Base-by-base conservation (phyloP, 2,329 filamentous ascomycete species). In the Colletotrichum sp. region DNA sequence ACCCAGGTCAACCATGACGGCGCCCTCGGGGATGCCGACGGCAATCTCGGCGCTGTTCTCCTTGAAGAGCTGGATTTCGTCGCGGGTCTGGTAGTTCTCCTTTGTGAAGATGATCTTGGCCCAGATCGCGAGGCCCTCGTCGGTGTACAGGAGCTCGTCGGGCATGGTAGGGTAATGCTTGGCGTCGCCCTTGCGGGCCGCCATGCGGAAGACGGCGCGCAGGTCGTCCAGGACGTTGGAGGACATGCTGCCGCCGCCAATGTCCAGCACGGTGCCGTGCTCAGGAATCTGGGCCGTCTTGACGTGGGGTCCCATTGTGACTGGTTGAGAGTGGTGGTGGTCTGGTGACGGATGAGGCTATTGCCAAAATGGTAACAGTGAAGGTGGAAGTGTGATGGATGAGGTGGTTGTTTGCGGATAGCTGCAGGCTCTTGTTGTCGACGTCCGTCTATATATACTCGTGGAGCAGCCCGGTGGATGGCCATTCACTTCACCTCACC, bases 71-170 rank as follows among this genome's bases (percentile, higher is more conserved):
- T 76, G 78, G 24, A 84, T 84, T 78, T 86, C 85, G 43, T 86
- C 85, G 34, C 83, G 81, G 4, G 85, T 85, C 74, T 86, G 85
- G 73, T 86, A 86, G 73, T 85, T 86, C 55, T 85, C 81, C 2
- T 80, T 78, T 1, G 80, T 84, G 75, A 81, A 84, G 69, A 86
- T 86, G 72, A 86, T 86, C 12, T 85, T 73, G 61, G 85, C 85
- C 85, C 85, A 86, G 75, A 86, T 84, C 7, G 78, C 77, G 63
- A 86, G 78, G 2, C 85, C 85, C 7, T 79, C 66, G 68, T 85
- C 84, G 73, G 84, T 80, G 75, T 86, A 86, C 61, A 86, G 79
- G 52, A 85, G 78, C 78, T 86, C 85, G 64, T 86, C 85, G 1
- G 85, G 85, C 34, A 86, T 79, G 2, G 71, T 70, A 24, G 61